Base-by-base conservation (phyloP, 2,329 filamentous ascomycete species). In the Fonsecaea erecta region DNA sequence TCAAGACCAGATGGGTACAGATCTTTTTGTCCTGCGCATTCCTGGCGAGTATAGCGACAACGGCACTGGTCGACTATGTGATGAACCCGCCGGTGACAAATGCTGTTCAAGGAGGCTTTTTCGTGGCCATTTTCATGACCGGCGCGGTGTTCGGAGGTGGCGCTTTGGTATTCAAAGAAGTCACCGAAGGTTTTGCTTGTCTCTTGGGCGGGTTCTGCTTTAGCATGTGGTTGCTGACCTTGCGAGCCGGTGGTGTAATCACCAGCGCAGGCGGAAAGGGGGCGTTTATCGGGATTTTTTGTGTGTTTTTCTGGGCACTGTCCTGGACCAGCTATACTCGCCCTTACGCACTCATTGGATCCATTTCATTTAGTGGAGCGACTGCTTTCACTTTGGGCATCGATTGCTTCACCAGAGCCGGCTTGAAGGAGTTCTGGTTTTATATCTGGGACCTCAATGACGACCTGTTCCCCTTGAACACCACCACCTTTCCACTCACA, bases 401-500 rank as follows among this genome's bases (percentile, higher is more conserved):
- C 64, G 94, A 98, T 75, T 96, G 92, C 77, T 96, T 94, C 72
- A 94, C 89, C 73, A 84, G 88, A 68, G 92, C 93, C n/a, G 94
- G 94, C 0, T 80, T 96, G 72, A 97, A 97, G 76, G 94, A 98
- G 76, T 97, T 97, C 71, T 98, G 94, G 94, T 85, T 92, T 5
- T 98, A 96, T 75, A 83, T 96, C 40, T 98, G 94, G 94, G 81
- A 80, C 52, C 78, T 98, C 43, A 97, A 97, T 75, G 81, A 87
- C 48, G 83, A 90, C 57, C 80, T 93, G 0, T 98, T 98, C 73
- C 93, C 93, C 0, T 79, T 92, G 1, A 85, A 86, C 40, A 90
- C 90, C 1, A 82, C 83, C 54, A 92, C 90, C 0, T 98, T 96
- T 74, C 94, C 94, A 0, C 80, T 97, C 12, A 97, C 92, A 0